Percentiles rank a stretch among this genome's conserved stretches.
These are phyloP conservation scores for Globisporangium spiculum DNA, from an alignment of 352 stramenopile genomes.

Conservation along the genomic window DNA sequence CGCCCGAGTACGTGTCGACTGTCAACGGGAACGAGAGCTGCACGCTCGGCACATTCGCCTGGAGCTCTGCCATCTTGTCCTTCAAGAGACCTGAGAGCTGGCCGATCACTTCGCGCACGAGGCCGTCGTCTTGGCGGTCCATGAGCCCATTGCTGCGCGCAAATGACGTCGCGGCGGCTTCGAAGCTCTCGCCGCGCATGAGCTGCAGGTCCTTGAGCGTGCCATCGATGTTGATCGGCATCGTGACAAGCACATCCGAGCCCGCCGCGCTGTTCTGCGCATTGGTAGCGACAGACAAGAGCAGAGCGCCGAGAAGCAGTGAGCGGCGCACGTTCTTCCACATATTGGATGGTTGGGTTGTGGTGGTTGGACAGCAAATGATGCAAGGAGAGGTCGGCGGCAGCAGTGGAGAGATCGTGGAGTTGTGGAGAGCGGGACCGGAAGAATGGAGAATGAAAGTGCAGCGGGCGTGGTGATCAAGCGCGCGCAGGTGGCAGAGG, in stretches of 20 bases:
- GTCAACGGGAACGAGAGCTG: conserved; percentile 61
- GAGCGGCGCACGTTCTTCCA: conserved; percentile 17
- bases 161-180: conserved; percentile 62
- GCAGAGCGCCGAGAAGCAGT: conserved; percentile 26
- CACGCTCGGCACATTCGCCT: conserved; percentile 32
- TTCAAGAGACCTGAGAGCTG: conserved; percentile 67
- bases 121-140: conserved; percentile 39
- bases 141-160: conserved; percentile 58
- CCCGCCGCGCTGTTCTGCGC: conserved; percentile 22
- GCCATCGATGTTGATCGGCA: conserved; percentile 66
- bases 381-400: neutral
- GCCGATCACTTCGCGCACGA: conserved; percentile 55
- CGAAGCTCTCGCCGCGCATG: conserved; percentile 60
- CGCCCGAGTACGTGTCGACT: conserved; percentile 42
- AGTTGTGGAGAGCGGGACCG: neutral
- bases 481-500: neutral
- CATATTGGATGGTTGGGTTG: conserved; percentile 3
- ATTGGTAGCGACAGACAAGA: conserved; percentile 12
- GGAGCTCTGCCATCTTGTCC: conserved; percentile 54
- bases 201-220: conserved; percentile 59
- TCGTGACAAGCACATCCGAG: conserved; percentile 62
- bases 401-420: neutral
- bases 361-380: conserved; percentile 14
- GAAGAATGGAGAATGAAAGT: conserved; percentile 6
- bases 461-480: neutral